Base-by-base conservation (phyloP, 1,284 basidiomycete genomes). In the Cryptococcus amylolentus region DNA sequence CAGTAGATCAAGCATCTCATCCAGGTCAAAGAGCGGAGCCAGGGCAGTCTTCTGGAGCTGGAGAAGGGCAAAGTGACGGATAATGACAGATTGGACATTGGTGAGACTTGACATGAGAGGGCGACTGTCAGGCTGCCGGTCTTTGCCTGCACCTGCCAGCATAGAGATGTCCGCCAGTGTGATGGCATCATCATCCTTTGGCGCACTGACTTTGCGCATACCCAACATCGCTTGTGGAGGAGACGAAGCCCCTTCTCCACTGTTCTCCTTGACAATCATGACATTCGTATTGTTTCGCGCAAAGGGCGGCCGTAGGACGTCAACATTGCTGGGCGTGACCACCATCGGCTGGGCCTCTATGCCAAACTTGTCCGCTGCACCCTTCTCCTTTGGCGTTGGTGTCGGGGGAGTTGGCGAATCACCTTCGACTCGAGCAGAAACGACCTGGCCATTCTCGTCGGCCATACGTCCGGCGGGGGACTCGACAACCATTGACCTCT, bases 141-240 rank as follows among this genome's bases (percentile, higher is more conserved):
- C 88, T 57, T 87, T 84, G 16, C 85, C 82, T 60, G 82, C 88
- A 45, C 93, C 91, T 2, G 88, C 91, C 71, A 97, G 80, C 69
- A 93, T 88, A 7, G 95, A 92, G 59, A 98, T 89, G 78, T 99
- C 96, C n/a, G 91, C 92, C 10, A 99, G 83, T 0, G 95, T 97
- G 67, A 98, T 87, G 5, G 86, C 88, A 58, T 94, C 90, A 55
- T 93, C 89, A 52, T 79, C 78, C 44, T 58, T 62, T 6, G 61
- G 57, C 9, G 59, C 62, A 31, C 48, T 49, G 35, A 39, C 20
- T 20, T 18, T 18, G 1, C 14, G 37, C 48, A 42, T 67, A 54
- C 67, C 64, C 42, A 51, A 67, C 43, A 64, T 70, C 39, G 16
- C 35, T 26, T 28, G 44, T 7, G 44, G 44, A 8, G 44, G 26